A percentile compares a stretch with the other conserved stretches of the same genome.
These are phyloP conservation scores for Xanthoceras sorbifolium DNA, from an alignment of 345 rosid species.

Conservation along the genomic window DNA sequence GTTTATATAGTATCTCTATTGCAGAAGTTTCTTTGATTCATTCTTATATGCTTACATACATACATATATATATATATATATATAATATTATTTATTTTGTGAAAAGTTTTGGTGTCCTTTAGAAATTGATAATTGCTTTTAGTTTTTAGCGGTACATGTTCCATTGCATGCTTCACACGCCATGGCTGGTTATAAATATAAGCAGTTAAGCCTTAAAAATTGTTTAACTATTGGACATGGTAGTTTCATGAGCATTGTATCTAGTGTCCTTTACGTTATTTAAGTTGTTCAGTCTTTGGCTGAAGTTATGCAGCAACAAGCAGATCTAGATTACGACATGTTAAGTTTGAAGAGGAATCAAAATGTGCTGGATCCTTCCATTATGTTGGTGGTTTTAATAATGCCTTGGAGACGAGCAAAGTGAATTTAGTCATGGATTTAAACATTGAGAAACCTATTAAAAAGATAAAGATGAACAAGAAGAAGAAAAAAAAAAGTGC, in stretches of 20 bases:
- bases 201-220: background rate
- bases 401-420: conserved; percentile 1
- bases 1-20: too few relatives aligned
- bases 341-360: conserved; percentile 12
- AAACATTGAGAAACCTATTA: conserved; percentile 4
- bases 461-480: conserved; percentile 12
- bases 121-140: background rate
- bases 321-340: background rate
- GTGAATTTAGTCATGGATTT: conserved; percentile 7
- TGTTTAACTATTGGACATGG: background rate
- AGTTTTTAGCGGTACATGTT: background rate
- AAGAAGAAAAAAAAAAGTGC: conserved; percentile 8
- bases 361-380: background rate
- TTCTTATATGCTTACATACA: background rate
- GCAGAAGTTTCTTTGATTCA: background rate
- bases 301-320: background rate
- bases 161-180: background rate
- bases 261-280: conserved; percentile 8
- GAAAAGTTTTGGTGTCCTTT: background rate
- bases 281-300: conserved; percentile 3
- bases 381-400: background rate
- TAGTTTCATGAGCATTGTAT: background rate
- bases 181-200: background rate
- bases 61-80: too few relatives aligned
- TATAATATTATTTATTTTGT: background rate